Evolutionary conservation across 2,329 filamentous ascomycete species (phyloP).

Genomic region (Huntiella decipiens): DNA sequence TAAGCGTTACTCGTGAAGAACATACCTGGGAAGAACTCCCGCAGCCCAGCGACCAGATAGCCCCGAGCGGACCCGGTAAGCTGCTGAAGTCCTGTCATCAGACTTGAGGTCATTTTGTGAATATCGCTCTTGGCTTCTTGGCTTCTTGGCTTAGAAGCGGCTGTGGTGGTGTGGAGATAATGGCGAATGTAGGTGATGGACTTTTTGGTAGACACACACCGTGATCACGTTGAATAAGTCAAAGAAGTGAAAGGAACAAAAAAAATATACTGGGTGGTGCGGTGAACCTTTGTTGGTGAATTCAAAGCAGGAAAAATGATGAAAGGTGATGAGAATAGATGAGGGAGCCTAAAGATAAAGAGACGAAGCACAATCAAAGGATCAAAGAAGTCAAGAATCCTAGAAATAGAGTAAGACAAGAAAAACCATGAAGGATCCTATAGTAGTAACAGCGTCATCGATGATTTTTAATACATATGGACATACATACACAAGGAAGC

Average conservation of each 20-base stretch:
- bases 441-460: too few relatives aligned
- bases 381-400: too few relatives aligned
- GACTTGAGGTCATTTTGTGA: neutral
- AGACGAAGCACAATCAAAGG: neutral
- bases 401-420: too few relatives aligned
- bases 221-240: neutral
- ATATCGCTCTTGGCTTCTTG: neutral
- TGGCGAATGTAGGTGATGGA: neutral
- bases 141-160: neutral
- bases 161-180: neutral
- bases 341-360: neutral
- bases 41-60: constrained; percentile 1
- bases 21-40: constrained; percentile 1
- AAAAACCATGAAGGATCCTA: too few relatives aligned
- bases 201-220: neutral
- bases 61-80: neutral
- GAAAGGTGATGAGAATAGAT: neutral
- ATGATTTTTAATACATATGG: too few relatives aligned
- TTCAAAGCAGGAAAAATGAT: neutral
- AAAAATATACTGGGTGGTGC: neutral
- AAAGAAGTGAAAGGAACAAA: neutral
- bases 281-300: neutral
- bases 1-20: neutral
- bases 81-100: neutral
- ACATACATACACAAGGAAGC: too few relatives aligned